Conservation (phyloP, 305 asterid species). For the Ilex paraguariensis region DNA sequence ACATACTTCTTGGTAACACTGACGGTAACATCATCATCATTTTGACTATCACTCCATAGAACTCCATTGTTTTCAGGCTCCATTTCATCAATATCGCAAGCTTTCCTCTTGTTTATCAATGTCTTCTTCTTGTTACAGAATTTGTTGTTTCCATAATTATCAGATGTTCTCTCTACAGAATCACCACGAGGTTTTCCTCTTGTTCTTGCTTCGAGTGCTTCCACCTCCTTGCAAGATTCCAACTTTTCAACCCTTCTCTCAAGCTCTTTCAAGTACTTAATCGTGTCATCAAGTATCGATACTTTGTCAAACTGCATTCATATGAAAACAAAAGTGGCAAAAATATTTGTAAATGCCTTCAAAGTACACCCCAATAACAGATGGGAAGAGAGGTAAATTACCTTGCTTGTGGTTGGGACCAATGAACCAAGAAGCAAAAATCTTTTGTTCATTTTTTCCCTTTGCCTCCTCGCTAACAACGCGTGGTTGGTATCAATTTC, state of each 20-base stretch:
- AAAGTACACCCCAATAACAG: too few relatives aligned
- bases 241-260: constrained; percentile 66
- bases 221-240: constrained; percentile 48
- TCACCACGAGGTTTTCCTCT: constrained; percentile 37
- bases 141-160: constrained; percentile 37
- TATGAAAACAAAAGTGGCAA: not conserved
- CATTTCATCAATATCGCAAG: constrained; percentile 31
- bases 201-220: constrained; percentile 29
- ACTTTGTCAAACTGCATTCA: constrained; percentile 73
- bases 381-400: constrained; percentile 12
- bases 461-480: constrained; percentile 46
- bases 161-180: constrained; percentile 63
- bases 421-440: constrained; percentile 66
- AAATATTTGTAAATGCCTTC: too few relatives aligned
- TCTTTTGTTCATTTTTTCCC: constrained; percentile 74
- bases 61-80: constrained; percentile 27
- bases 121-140: too few relatives aligned
- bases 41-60: constrained; percentile 27
- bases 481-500: constrained; percentile 38
- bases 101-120: constrained; percentile 41
- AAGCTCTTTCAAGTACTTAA: constrained; percentile 67
- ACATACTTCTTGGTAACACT: constrained; percentile 46
- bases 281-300: constrained; percentile 74
- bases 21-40: constrained; percentile 37
- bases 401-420: constrained; percentile 95